Conservation (phyloP, 768 basidiomycete genomes). For the Mycena capillaripes region DNA sequence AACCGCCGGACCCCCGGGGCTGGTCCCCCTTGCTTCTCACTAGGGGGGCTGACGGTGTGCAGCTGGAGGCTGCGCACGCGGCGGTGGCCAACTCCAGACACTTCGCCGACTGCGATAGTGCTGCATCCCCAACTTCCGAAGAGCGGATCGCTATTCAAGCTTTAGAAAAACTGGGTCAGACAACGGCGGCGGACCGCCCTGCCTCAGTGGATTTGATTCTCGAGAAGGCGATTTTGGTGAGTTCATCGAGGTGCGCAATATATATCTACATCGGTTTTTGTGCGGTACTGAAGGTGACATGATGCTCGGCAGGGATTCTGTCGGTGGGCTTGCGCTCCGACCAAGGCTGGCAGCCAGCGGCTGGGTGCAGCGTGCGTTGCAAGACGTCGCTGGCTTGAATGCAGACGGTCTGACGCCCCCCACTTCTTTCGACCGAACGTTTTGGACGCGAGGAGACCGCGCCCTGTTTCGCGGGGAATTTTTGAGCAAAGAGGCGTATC, state of each 20-base stretch:
- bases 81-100: no score
- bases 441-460: neutral
- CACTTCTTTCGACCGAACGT: neutral
- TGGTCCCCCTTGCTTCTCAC: no score
- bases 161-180: no score
- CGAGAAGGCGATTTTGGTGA: neutral
- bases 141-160: no score
- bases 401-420: neutral
- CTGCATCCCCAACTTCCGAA: no score
- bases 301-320: neutral
- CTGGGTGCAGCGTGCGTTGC: neutral
- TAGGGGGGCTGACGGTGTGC: no score
- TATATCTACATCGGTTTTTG: neutral
- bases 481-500: no score
- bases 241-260: neutral
- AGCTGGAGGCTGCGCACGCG: no score
- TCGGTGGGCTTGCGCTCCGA: neutral
- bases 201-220: neutral
- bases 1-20: no score
- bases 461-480: neutral
- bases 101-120: no score
- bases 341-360: neutral
- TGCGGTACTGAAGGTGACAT: neutral
- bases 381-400: neutral
- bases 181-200: no score